Percentiles rank a stretch among this genome's conserved stretches.
Conservation (phyloP, 2,329 filamentous ascomycete species). For the Balansia obtecta region DNA sequence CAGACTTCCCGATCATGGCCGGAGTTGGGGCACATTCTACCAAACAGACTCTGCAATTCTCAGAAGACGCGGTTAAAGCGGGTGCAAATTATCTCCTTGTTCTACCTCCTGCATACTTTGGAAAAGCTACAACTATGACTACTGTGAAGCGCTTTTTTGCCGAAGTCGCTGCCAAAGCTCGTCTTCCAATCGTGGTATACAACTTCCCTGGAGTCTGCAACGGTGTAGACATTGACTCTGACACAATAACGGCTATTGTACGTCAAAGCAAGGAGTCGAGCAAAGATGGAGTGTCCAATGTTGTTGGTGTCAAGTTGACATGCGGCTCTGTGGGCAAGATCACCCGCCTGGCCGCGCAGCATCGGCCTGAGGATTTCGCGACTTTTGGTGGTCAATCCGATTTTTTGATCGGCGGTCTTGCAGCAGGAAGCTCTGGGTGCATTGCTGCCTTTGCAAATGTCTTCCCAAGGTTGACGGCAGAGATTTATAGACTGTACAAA, state of each 20-base stretch:
- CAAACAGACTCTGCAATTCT: constrained; percentile 47
- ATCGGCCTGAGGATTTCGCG: constrained; percentile 46
- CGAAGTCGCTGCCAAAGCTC: constrained; percentile 41
- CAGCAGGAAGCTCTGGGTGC: constrained; percentile 44
- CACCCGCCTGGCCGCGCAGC: constrained; percentile 40
- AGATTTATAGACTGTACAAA: constrained; percentile 6
- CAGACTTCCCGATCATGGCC: constrained; percentile 76
- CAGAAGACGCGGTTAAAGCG: constrained; percentile 36
- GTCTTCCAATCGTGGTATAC: constrained; percentile 56
- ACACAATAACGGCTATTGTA: constrained; percentile 36
- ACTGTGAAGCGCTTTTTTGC: constrained; percentile 20
- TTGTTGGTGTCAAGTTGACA: constrained; percentile 59
- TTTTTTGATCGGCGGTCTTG: constrained; percentile 51
- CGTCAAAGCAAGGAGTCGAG: constrained; percentile 12
- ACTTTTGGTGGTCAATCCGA: constrained; percentile 63
- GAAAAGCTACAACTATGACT: constrained; percentile 25
- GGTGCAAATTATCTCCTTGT: constrained; percentile 15
- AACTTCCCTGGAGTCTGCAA: constrained; percentile 59
- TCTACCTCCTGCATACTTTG: constrained; percentile 18
- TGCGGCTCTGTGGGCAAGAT: constrained; percentile 67
- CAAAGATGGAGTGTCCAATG: constrained; percentile 31
- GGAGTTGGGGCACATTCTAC: constrained; percentile 54
- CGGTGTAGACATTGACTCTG: constrained; percentile 56
- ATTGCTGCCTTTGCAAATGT: constrained; percentile 53
- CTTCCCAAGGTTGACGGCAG: constrained; percentile 38